Conservation (phyloP, 768 basidiomycete genomes). For the Mycena polygramma region DNA sequence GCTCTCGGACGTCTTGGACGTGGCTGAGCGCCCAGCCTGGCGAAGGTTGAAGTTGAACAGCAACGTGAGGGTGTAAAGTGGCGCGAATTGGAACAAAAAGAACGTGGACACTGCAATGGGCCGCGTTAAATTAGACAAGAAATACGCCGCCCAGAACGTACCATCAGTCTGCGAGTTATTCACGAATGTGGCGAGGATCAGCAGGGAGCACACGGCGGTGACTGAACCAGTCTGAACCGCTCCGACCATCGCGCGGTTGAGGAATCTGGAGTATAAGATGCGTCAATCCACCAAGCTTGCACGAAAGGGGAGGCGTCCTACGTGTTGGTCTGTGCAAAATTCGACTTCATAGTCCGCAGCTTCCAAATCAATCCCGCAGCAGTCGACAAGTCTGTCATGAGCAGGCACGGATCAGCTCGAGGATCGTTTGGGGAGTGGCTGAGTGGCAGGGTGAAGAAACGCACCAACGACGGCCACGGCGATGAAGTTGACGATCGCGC, state of each 20-base stretch:
- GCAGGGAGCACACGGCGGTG: conserved; percentile 4
- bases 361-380: conserved; percentile 16
- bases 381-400: not conserved
- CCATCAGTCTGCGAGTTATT: conserved; percentile 13
- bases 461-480: too few species aligned
- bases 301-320: not conserved
- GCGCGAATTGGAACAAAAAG: too few species aligned
- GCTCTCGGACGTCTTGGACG: too few species aligned
- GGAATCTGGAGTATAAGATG: not conserved
- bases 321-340: conserved; percentile 11
- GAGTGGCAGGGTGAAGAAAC: too few species aligned
- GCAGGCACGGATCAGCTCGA: too few species aligned
- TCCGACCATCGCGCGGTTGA: conserved; percentile 5
- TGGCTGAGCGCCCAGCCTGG: too few species aligned
- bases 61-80: too few species aligned
- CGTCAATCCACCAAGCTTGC: too few species aligned
- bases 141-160: not conserved
- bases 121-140: not conserved
- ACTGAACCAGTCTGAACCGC: conserved; percentile 10
- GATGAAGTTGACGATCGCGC: too few species aligned
- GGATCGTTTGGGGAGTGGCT: too few species aligned
- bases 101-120: too few species aligned
- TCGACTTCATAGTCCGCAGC: conserved; percentile 11
- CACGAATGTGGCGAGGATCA: conserved; percentile 6
- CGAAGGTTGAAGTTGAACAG: too few species aligned